Evolutionary conservation across 345 rosid species (phyloP), one percentile per base, ranked within the genome.

Genomic region (Salix caprea): DNA sequence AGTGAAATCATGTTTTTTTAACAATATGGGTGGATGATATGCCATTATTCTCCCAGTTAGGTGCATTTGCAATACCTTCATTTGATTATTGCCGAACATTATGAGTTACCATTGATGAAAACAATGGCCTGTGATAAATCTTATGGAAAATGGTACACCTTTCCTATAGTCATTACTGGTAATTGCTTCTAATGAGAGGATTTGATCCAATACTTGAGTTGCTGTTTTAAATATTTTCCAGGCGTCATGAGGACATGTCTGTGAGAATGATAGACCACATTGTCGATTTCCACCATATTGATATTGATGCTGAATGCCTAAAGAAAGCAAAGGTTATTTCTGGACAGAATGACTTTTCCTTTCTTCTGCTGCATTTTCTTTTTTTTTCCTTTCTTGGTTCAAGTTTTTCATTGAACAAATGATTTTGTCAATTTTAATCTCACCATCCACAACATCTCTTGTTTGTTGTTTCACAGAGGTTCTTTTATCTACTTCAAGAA

Each of bases 161-260:
- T 48, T 50, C 30, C 14, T 75, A 30, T 12, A 67, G 48, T 24
- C 10, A 4, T 48, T 26, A 48, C 56, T 32, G 52, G 40, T 42
- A 21, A 11, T 32, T 23, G 14, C 19, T 15, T 42, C 16, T 19
- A 26, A 58, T 42, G n/a, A 54, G 58, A 76, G 68, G 12, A 42
- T 46, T 69, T 62, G 23, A 46, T 50, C 62, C 67, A 58, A 12
- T 61, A 24, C n/a, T 62, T 36, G 2, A 78, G 32, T 58, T 54
- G 6, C 10, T 42, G 12, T 26, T 67, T 61, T 8, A 21, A 30
- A 32, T 71, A n/a, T 62, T 68, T 69, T 77, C 73, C 74, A 81
- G 84, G 84, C 77, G 72, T 48, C 84, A 81, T 73, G 84, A 81
- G 71, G 84, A 81, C 46, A 81, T 77, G 84, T 77, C 84, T 13